Evolutionary conservation across 1,284 basidiomycete species (phyloP).

Genomic region (Microstroma glucosiphilum): DNA sequence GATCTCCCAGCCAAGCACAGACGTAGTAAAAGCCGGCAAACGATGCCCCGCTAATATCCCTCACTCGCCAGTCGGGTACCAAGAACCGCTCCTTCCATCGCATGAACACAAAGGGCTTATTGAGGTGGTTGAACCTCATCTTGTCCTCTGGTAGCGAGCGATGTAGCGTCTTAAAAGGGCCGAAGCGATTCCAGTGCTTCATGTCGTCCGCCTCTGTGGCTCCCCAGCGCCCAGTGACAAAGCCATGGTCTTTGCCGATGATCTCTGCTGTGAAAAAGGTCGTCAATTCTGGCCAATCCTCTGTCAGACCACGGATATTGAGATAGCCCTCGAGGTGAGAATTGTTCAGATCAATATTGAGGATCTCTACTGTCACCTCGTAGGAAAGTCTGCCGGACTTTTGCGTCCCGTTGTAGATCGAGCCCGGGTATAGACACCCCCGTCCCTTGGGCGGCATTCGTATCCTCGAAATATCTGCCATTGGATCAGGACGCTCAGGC

Average conservation of each 20-base stretch:
- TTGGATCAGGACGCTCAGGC: slow-evolving; percentile 29
- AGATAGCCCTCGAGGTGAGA: slow-evolving; percentile 46
- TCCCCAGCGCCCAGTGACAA: slow-evolving; percentile 45
- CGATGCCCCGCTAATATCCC: slow-evolving; percentile 89
- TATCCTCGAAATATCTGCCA: slow-evolving; percentile 23
- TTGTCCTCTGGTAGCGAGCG: slow-evolving; percentile 23
- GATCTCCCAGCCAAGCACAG: slow-evolving; percentile 62
- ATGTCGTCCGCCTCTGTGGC: slow-evolving; percentile 42
- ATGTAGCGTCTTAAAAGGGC: slow-evolving; percentile 31
- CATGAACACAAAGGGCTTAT: slow-evolving; percentile 64
- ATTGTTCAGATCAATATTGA: slow-evolving; percentile 42
- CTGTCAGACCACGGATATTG: slow-evolving; percentile 47
- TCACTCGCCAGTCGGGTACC: slow-evolving; percentile 84
- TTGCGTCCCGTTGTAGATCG: slow-evolving; percentile 42
- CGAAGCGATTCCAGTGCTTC: slow-evolving; percentile 45
- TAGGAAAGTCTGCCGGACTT: slow-evolving; percentile 41
- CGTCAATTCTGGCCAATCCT: slow-evolving; percentile 49
- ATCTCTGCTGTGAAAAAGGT: slow-evolving; percentile 50
- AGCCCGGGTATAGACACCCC: slow-evolving; percentile 44
- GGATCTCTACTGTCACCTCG: slow-evolving; percentile 42
- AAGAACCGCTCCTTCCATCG: slow-evolving; percentile 94
- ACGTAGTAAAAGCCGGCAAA: slow-evolving; percentile 79
- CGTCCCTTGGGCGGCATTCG: slow-evolving; percentile 21
- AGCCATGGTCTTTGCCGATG: slow-evolving; percentile 37
- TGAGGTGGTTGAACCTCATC: slow-evolving; percentile 32